A percentile compares a stretch with the other conserved stretches of the same genome.
phyloP scores from a whole-genome alignment of 441 rosid species.

The Populus hybrid region DNA sequence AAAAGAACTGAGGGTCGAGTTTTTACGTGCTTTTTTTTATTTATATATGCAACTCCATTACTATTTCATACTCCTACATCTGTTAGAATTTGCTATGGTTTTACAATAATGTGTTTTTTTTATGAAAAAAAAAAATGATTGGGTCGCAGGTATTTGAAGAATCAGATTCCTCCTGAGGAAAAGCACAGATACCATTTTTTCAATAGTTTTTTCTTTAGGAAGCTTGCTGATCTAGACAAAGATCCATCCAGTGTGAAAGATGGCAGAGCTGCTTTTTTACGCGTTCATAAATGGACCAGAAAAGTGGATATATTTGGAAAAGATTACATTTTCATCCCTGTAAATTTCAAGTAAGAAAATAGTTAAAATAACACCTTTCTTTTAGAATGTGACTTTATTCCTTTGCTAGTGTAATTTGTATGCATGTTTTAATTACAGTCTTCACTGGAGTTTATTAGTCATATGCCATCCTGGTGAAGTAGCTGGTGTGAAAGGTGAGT shows the following conservation, averaged over 20 bases:
- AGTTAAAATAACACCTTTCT: slow-evolving; percentile 1
- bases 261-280: slow-evolving; percentile 82
- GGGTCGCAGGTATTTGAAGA: slow-evolving; percentile 69
- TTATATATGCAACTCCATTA: background rate
- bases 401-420: slow-evolving; percentile 23
- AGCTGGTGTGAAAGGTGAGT: slow-evolving; percentile 47
- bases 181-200: slow-evolving; percentile 76
- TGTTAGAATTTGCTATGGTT: slow-evolving; percentile 6
- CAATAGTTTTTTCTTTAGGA: no score
- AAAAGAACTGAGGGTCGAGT: background rate
- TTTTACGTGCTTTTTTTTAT: no score
- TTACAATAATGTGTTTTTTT: background rate
- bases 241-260: slow-evolving; percentile 67
- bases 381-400: slow-evolving; percentile 4
- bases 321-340: slow-evolving; percentile 91
- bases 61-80: slow-evolving; percentile 4
- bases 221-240: slow-evolving; percentile 86
- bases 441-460: slow-evolving; percentile 88
- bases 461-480: slow-evolving; percentile 86
- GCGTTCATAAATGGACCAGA: slow-evolving; percentile 95
- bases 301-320: slow-evolving; percentile 83
- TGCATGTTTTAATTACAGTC: slow-evolving; percentile 41
- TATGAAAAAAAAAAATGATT: background rate
- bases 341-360: slow-evolving; percentile 74
- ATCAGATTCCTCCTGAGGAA: slow-evolving; percentile 53